Evolutionary conservation across 108 stramenopile species (phyloP).

Genomic region (Schizochytrium sp.): DNA sequence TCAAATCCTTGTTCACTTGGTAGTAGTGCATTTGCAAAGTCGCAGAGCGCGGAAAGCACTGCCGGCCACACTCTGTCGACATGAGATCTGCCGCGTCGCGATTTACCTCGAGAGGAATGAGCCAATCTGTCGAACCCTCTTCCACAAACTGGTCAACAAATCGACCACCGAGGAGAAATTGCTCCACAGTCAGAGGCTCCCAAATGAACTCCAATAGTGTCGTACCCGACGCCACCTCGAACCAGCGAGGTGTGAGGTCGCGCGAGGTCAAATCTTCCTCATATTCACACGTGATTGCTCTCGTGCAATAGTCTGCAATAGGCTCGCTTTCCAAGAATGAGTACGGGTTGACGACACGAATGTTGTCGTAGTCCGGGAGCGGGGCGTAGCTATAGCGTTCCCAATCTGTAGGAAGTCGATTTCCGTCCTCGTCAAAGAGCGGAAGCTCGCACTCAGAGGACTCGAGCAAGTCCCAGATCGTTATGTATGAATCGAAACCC

Average conservation of each 20-base stretch:
- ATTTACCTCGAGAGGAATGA: slow-evolving; percentile 59
- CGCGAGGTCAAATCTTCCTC: slow-evolving; percentile 48
- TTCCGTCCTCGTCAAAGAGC: slow-evolving; percentile 9
- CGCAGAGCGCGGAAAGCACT: slow-evolving; percentile 60
- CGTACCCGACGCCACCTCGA: slow-evolving; percentile 55
- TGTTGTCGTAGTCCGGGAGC: slow-evolving; percentile 63
- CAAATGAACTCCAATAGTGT: slow-evolving; percentile 58
- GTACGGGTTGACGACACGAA: slow-evolving; percentile 49
- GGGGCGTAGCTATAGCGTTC: slow-evolving; percentile 50
- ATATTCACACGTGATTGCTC: slow-evolving; percentile 47
- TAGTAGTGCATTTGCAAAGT: slow-evolving; percentile 64
- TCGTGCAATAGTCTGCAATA: slow-evolving; percentile 63
- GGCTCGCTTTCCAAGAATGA: slow-evolving; percentile 56
- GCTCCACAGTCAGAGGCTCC: slow-evolving; percentile 55
- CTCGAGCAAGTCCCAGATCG: slow-evolving; percentile 30
- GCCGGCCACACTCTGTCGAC: slow-evolving; percentile 42
- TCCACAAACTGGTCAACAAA: slow-evolving; percentile 28
- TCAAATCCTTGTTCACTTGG: slow-evolving; percentile 48
- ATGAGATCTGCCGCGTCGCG: slow-evolving; percentile 47
- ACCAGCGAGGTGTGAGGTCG: slow-evolving; percentile 65
- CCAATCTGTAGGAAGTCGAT: slow-evolving; percentile 28
- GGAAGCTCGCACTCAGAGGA: slow-evolving; percentile 31
- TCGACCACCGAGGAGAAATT: slow-evolving; percentile 29
- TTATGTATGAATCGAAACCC: slow-evolving; percentile 60
- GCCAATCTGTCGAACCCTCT: slow-evolving; percentile 40